A percentile compares a stretch with the other conserved stretches of the same genome.
Evolutionary conservation across 345 rosid genomes (phyloP).

Genomic region (Lepidium didymum): DNA sequence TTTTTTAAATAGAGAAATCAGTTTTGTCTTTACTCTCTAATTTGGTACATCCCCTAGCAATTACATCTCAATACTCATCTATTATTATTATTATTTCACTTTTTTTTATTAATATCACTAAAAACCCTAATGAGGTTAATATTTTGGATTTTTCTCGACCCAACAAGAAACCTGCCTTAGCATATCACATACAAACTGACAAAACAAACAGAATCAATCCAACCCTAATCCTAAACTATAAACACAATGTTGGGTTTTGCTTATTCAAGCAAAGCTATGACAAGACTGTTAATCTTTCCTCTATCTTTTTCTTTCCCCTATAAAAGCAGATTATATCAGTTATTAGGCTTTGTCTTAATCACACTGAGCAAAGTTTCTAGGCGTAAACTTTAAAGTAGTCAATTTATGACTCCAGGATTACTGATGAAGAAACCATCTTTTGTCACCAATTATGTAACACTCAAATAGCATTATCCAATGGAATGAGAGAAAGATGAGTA

Average conservation of each 20-base stretch:
- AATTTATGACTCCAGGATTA: slow-evolving; percentile 18
- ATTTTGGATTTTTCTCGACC: neutral
- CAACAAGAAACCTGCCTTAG: neutral
- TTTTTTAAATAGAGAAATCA: no score
- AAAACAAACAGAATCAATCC: neutral
- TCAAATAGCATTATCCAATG: neutral
- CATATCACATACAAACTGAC: neutral
- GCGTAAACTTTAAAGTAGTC: neutral
- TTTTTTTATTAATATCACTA: neutral
- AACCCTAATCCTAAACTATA: slow-evolving; percentile 1
- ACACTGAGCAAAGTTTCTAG: neutral
- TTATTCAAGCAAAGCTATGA: slow-evolving; percentile 5
- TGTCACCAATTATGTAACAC: slow-evolving; percentile 23
- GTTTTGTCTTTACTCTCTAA: slow-evolving; percentile 6
- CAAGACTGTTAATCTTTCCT: slow-evolving; percentile 2
- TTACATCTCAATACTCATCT: slow-evolving; percentile 4
- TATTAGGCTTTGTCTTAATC: slow-evolving; percentile 8
- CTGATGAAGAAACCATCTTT: slow-evolving; percentile 17
- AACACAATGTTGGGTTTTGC: neutral
- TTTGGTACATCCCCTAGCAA: slow-evolving; percentile 16
- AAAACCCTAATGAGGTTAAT: slow-evolving; percentile 21
- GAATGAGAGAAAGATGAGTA: neutral
- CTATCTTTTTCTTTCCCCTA: neutral
- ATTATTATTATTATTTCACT: neutral
- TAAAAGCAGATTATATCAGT: slow-evolving; percentile 16